Evolutionary conservation across 1,284 basidiomycete species (phyloP).

Genomic region (Xerocomus nothofagi): DNA sequence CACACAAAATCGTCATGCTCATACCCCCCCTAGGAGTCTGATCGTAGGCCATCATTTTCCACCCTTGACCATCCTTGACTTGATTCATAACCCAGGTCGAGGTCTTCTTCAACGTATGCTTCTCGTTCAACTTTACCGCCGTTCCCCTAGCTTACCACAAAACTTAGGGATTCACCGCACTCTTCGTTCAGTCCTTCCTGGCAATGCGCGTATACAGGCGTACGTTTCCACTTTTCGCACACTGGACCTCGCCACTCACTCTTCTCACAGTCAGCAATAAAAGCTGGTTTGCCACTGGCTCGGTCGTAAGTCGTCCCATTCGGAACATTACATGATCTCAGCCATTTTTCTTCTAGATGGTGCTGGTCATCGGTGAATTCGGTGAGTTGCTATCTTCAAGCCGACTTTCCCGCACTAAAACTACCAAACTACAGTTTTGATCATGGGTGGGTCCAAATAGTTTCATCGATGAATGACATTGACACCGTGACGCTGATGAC

Average conservation of each 20-base stretch:
- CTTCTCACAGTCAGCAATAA: conserved; percentile 33
- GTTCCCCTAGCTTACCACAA: conserved; percentile 5
- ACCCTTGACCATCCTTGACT: background rate
- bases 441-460: conserved; percentile 23
- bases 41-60: conserved; percentile 37
- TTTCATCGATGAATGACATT: background rate
- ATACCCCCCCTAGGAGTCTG: conserved; percentile 43
- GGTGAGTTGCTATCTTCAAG: conserved; percentile 36
- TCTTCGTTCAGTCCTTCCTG: conserved; percentile 41
- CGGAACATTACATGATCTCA: background rate
- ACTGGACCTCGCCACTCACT: background rate
- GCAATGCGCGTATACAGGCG: conserved; percentile 35
- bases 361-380: conserved; percentile 52
- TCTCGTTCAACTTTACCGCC: background rate
- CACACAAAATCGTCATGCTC: background rate
- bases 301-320: conserved; percentile 20
- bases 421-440: conserved; percentile 10
- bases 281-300: conserved; percentile 24
- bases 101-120: conserved; percentile 39
- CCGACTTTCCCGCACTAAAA: conserved; percentile 6
- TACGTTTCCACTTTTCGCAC: conserved; percentile 11
- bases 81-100: conserved; percentile 30
- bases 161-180: conserved; percentile 35
- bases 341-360: conserved; percentile 18
- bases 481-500: conserved; percentile 3